Conservation (phyloP, 2,329 filamentous ascomycete genomes). For the Lecanoromycetidae sp. region DNA sequence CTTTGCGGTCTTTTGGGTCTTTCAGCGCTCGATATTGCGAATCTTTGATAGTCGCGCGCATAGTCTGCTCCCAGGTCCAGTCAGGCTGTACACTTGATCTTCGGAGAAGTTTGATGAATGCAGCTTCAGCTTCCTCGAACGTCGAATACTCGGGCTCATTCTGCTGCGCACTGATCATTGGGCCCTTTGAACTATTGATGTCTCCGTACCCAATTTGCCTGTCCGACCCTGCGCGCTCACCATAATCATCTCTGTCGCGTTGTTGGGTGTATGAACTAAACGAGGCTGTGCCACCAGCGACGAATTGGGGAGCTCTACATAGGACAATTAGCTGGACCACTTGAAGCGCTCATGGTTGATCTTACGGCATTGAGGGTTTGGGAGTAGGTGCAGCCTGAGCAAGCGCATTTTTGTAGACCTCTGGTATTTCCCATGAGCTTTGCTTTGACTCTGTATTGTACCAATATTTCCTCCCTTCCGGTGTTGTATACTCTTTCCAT, state of each 20-base stretch:
- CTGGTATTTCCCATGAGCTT: conserved; percentile 92
- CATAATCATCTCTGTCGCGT: conserved; percentile 39
- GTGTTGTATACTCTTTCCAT: conserved; percentile 89
- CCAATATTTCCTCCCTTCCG: conserved; percentile 83
- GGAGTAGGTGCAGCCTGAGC: conserved; percentile 36
- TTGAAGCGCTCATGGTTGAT: conserved; percentile 11
- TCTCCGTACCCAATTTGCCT: conserved; percentile 37
- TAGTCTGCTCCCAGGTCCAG: conserved; percentile 84
- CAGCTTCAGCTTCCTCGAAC: conserved; percentile 78
- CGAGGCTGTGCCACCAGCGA: conserved; percentile 43
- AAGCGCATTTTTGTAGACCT: conserved; percentile 63
- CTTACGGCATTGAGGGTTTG: conserved; percentile 29
- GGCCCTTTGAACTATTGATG: conserved; percentile 28
- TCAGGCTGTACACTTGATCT: conserved; percentile 77
- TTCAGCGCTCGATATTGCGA: conserved; percentile 87
- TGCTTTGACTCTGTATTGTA: conserved; percentile 84
- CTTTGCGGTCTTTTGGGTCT: conserved; percentile 79
- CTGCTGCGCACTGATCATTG: conserved; percentile 30
- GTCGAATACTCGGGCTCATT: conserved; percentile 66
- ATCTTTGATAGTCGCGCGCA: conserved; percentile 77
- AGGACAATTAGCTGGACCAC: conserved; percentile 10
- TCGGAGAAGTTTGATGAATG: conserved; percentile 81
- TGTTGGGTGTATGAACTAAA: conserved; percentile 29
- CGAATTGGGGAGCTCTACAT: conserved; percentile 40
- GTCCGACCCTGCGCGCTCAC: conserved; percentile 34